Base-by-base conservation (phyloP, 169 alveolate species). In the Toxoplasma gondii region DNA sequence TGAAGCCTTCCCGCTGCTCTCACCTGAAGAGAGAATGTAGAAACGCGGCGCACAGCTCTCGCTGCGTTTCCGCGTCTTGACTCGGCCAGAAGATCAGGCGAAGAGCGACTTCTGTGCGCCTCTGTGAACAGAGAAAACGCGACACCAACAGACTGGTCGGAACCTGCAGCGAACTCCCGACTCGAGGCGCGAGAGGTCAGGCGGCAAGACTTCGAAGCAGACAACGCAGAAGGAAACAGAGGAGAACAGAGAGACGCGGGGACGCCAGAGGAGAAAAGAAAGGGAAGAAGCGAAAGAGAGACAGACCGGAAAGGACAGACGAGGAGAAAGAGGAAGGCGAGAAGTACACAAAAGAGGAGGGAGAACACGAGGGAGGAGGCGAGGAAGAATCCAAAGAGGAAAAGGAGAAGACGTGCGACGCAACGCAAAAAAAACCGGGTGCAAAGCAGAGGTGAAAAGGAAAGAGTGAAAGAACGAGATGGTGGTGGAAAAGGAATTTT, bases 81-180 rank as follows among this genome's bases (percentile, higher is more conserved):
- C 39, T 29, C 39, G 86, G 86, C 86, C 86, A 78, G 86, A 78
- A 78, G n/a, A 78, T 78, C 10, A 78, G 39, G 22, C 86, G 86
- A 2, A 78, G 10, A 1, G 86, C 86, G 29, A 78, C 43, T 78
- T 78, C 86, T 31, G 86, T 78, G 27, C 86, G 86, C 24, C n/a
- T 78, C 86, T 78, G 44, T 0, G n/a, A 78, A 78, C 45, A 31
- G 27, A 78, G 4, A 19, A 19, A 29, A 69, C 16, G 10, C 5
- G 16, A 17, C 82, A 69, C 2, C 34, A 17, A 4, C 34, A 5
- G 34, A 34, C 34, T 69, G 5, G 5, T 34, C 17, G 2, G 16
- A 69, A 22, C 5, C 34, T 2, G 43, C 5, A 29, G 17, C 38
- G n/a, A 64, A 27, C 82, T 34, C 34, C 16, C 34, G 82, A 5